A percentile compares a stretch with the other conserved stretches of the same genome.
These are phyloP conservation scores for Aspergillus olivimuriae DNA, from an alignment of 495 filamentous ascomycete genomes.

Conservation along the genomic window DNA sequence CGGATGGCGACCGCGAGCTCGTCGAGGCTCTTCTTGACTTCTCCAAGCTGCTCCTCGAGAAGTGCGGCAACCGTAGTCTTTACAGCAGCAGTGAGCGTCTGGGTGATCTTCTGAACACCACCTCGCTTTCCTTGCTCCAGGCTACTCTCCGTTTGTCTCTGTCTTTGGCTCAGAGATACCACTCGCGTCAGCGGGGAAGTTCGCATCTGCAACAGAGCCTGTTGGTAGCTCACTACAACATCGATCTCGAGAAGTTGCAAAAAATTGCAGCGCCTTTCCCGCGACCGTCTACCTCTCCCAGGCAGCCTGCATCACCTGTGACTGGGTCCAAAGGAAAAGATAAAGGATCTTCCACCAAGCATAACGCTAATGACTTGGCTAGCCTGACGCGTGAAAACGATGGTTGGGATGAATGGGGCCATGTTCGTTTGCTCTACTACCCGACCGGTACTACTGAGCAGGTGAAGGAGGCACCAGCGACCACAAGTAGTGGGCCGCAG, in stretches of 20 bases:
- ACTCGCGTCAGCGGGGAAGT: constrained; percentile 69
- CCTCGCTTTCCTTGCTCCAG: constrained; percentile 68
- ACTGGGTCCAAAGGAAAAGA: constrained; percentile 67
- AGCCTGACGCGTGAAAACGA: constrained; percentile 54
- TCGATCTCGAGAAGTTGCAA: constrained; percentile 82
- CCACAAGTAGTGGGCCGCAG: constrained; percentile 19
- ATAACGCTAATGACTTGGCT: constrained; percentile 69
- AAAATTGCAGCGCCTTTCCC: constrained; percentile 78
- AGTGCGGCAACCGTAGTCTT: constrained; percentile 94
- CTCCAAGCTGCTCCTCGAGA: constrained; percentile 78
- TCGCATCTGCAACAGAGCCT: constrained; percentile 63
- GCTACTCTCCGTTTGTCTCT: constrained; percentile 68
- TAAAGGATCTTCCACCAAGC: constrained; percentile 46
- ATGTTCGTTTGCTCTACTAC: constrained; percentile 62
- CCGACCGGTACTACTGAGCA: constrained; percentile 29
- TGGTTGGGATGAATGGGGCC: constrained; percentile 63
- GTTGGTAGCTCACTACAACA: constrained; percentile 84
- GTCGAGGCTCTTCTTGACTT: constrained; percentile 76
- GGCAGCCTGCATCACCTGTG: constrained; percentile 34
- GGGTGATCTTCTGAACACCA: constrained; percentile 80
- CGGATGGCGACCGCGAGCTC: constrained; percentile 73
- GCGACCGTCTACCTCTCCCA: constrained; percentile 48
- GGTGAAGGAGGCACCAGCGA: constrained; percentile 20
- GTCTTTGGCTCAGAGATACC: constrained; percentile 84
- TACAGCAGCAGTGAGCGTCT: constrained; percentile 89